These are phyloP conservation scores for Trametes elegans DNA, from an alignment of 768 basidiomycete species.

Conservation along the genomic window DNA sequence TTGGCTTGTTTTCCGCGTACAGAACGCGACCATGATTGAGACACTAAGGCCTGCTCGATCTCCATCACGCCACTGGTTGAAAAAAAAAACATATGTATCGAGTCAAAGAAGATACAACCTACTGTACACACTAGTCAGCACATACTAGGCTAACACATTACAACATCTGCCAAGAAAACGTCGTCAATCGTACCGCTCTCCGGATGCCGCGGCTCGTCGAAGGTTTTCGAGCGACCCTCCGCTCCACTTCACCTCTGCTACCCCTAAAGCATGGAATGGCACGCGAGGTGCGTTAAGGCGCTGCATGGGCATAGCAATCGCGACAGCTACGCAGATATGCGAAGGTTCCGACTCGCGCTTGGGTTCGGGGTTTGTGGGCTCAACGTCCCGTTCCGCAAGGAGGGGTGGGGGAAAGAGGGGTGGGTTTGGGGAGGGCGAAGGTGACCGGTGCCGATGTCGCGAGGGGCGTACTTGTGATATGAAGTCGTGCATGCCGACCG, in stretches of 20 bases:
- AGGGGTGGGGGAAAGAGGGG: background rate
- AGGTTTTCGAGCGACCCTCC: background rate
- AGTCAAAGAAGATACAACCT: background rate
- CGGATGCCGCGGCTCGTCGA: background rate
- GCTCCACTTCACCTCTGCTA: conserved; percentile 1
- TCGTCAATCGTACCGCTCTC: background rate
- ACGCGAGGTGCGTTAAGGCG: background rate
- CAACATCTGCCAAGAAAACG: background rate
- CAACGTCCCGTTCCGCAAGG: background rate
- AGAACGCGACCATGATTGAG: no score
- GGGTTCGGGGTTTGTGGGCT: background rate
- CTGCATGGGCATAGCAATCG: conserved; percentile 16
- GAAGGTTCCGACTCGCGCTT: background rate
- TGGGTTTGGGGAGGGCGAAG: background rate
- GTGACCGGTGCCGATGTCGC: background rate
- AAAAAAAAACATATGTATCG: background rate
- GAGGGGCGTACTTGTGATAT: background rate
- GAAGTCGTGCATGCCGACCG: conserved; percentile 7
- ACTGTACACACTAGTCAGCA: background rate
- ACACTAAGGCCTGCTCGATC: no score
- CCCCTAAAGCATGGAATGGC: conserved; percentile 6
- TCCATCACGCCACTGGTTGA: no score
- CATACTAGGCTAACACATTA: background rate
- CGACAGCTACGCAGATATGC: conserved; percentile 6
- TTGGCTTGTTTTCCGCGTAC: no score